These are phyloP conservation scores for Pichia sp. DNA, from an alignment of 1,139 yeast species.

Conservation along the genomic window DNA sequence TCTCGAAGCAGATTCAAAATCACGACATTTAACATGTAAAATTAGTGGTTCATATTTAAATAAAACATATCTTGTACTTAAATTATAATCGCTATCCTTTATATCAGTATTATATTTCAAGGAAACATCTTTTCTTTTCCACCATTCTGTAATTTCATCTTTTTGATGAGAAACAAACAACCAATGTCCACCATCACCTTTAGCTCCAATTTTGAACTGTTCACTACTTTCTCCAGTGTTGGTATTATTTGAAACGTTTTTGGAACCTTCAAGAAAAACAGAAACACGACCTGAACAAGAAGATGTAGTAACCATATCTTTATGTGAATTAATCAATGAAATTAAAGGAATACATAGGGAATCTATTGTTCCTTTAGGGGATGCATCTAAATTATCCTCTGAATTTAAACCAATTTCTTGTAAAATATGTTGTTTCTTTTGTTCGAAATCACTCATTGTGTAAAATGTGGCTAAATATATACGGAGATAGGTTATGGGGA, in stretches of 20 bases:
- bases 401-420: conserved; percentile 44
- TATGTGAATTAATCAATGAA: conserved; percentile 52
- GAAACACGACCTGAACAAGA: conserved; percentile 86
- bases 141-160: conserved; percentile 47
- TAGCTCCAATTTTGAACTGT: conserved; percentile 55
- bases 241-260: conserved; percentile 25
- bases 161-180: conserved; percentile 71
- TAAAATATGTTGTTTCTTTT: conserved; percentile 59
- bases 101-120: background rate
- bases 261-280: conserved; percentile 65
- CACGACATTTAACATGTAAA: conserved; percentile 74
- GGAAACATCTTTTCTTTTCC: conserved; percentile 19
- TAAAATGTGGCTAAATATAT: background rate
- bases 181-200: conserved; percentile 83
- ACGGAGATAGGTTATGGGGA: too few species aligned
- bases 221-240: conserved; percentile 23
- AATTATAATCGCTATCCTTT: background rate
- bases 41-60: conserved; percentile 83
- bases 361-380: conserved; percentile 84
- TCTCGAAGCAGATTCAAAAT: conserved; percentile 49
- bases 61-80: conserved; percentile 47
- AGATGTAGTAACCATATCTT: conserved; percentile 76
- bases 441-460: conserved; percentile 42
- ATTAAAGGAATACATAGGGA: conserved; percentile 66
- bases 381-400: conserved; percentile 49